These are phyloP conservation scores for Lipomyces starkeyi DNA, from an alignment of 805 yeast species.

Conservation along the genomic window DNA sequence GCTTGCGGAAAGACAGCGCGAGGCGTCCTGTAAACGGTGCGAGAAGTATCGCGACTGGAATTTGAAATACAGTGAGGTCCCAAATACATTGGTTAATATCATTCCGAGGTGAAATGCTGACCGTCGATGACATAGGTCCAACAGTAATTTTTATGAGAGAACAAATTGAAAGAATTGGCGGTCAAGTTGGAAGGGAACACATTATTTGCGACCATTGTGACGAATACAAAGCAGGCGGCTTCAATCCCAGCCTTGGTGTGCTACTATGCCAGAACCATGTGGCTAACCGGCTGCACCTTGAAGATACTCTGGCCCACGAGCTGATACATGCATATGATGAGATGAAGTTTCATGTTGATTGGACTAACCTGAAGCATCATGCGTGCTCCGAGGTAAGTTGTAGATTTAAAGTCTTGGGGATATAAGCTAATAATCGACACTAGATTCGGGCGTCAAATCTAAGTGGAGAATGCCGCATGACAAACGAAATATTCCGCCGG, in stretches of 20 bases:
- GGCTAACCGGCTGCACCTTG: conserved; percentile 75
- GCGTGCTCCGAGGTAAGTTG: conserved; percentile 81
- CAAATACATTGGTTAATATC: background rate
- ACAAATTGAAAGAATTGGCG: conserved; percentile 73
- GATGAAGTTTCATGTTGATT: conserved; percentile 83
- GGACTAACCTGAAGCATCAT: conserved; percentile 85
- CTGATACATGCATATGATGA: conserved; percentile 92
- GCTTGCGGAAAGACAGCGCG: conserved; percentile 11
- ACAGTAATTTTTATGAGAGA: conserved; percentile 85
- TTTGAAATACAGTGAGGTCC: conserved; percentile 53
- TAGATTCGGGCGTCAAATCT: conserved; percentile 83
- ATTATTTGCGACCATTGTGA: conserved; percentile 84
- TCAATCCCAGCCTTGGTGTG: conserved; percentile 87
- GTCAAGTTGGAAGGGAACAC: conserved; percentile 55
- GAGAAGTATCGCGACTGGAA: conserved; percentile 81
- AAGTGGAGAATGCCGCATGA: conserved; percentile 92
- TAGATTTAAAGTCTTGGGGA: background rate
- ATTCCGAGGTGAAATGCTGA: conserved; percentile 1
- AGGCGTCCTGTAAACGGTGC: conserved; percentile 67
- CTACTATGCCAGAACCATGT: conserved; percentile 85
- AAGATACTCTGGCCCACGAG: conserved; percentile 92
- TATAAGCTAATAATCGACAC: background rate
- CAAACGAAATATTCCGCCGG: conserved; percentile 74
- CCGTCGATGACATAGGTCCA: conserved; percentile 53
- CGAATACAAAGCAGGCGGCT: conserved; percentile 87